A percentile compares a stretch with the other conserved stretches of the same genome.
These are phyloP conservation scores for Penicillium palitans DNA, from an alignment of 2,329 filamentous ascomycete genomes.

Conservation along the genomic window DNA sequence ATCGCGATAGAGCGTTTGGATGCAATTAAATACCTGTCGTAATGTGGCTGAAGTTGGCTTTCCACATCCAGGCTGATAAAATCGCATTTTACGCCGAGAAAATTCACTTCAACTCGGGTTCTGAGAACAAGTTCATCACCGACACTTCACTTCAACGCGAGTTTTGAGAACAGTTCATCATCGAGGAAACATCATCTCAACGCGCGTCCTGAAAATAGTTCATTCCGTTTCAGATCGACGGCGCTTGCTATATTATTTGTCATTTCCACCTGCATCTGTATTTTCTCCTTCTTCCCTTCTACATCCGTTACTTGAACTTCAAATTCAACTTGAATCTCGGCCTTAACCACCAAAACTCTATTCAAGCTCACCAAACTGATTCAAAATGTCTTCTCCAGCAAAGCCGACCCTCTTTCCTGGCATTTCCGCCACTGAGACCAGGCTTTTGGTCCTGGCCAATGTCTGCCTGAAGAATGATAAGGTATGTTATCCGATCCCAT, in stretches of 20 bases:
- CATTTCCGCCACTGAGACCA: background rate
- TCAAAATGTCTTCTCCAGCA: background rate
- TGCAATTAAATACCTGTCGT: background rate
- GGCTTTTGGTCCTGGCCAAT: background rate
- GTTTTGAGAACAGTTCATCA: background rate
- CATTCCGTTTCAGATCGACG: background rate
- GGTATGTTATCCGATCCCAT: background rate
- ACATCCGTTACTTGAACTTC: background rate
- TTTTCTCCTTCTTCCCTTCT: background rate
- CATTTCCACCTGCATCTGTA: too few relatives aligned
- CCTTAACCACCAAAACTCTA: background rate
- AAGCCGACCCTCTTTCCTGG: background rate
- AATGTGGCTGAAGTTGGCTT: background rate
- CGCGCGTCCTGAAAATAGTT: background rate
- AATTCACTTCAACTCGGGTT: background rate
- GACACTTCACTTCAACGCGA: background rate
- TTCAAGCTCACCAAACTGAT: too few relatives aligned
- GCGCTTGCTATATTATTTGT: too few relatives aligned
- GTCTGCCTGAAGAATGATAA: background rate
- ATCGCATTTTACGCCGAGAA: background rate
- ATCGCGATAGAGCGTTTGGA: background rate
- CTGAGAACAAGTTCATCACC: background rate
- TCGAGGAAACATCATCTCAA: background rate
- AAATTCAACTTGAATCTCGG: background rate
- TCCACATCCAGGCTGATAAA: background rate